Base-by-base conservation (phyloP, 1,139 yeast genomes). In the Diutina catenulata region DNA sequence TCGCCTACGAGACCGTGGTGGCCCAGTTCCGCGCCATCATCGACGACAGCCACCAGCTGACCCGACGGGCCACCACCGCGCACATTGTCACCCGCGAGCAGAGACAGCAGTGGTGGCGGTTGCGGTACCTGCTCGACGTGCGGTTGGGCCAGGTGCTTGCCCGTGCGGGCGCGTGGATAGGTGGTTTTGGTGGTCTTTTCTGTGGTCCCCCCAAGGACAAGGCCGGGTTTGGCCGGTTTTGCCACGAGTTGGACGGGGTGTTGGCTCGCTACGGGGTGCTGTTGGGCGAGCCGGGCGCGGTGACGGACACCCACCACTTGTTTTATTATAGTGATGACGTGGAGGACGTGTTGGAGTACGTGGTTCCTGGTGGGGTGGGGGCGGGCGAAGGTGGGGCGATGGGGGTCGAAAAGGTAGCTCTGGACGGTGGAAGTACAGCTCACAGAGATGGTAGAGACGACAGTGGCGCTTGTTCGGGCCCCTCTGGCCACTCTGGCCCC, bases 21-120 rank as follows among this genome's bases (percentile, higher is more conserved):
- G 36, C 44, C 1, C 69, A 68, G 38, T 59, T 87, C 38, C 51
- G 57, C 4, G 49, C 54, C 0, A 76, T 87, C 9, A 78, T 86
- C 21, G 46, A 53, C 0, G 64, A 66, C 37, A 84, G 93, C 27
- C 45, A 46, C 27, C 49, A 56, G 2, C 73, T 87, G 0, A 80
- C 94, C 0, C 67, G 68, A 21, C 45, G 55, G 4, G 69, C 64
- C 19, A 65, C 71, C 1, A 77, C 83, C 0, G 59, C 71, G 18
- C 45, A 51, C 8, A 68, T 76, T 3, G 57, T 53, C n/a, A 69
- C 84, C 0, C 68, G 70, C 37, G 80, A 75, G 28, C 81, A 79
- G 33, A 65, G 91, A 41, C 70, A 68, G 36, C 49, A 59, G 5
- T 88, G 96, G 95, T 91, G 96, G 95, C 66, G 66, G 37, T 59